Evolutionary conservation across 352 stramenopile species (phyloP).

Genomic region (Phytophthora gonapodyides): DNA sequence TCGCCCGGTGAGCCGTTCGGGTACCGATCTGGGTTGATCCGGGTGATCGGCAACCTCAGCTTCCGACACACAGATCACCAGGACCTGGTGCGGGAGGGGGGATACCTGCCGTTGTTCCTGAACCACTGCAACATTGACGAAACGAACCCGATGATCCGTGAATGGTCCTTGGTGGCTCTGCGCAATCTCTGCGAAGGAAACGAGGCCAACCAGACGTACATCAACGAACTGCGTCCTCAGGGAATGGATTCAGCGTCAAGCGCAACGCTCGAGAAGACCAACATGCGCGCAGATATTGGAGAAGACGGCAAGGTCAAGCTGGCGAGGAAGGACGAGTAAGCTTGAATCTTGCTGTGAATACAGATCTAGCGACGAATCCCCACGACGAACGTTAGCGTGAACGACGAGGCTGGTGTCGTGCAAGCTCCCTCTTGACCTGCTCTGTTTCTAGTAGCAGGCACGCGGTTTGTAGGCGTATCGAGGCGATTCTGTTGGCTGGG

Average conservation of each 20-base stretch:
- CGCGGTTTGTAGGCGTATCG: conserved; percentile 27
- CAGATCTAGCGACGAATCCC: no score
- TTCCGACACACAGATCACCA: conserved; percentile 72
- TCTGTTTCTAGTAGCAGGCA: conserved; percentile 25
- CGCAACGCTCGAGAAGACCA: conserved; percentile 35
- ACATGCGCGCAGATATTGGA: conserved; percentile 39
- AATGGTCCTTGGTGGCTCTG: conserved; percentile 90
- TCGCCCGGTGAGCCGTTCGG: conserved; percentile 51
- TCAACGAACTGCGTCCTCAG: conserved; percentile 69
- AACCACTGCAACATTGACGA: conserved; percentile 92
- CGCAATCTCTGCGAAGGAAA: conserved; percentile 90
- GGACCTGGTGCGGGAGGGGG: conserved; percentile 75
- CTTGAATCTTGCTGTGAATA: no score
- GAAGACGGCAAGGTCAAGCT: conserved; percentile 39
- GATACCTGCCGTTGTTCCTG: conserved; percentile 81
- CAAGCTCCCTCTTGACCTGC: conserved; percentile 20
- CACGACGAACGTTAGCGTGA: not conserved
- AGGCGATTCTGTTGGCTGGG: conserved; percentile 22
- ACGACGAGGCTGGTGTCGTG: not conserved
- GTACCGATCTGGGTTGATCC: conserved; percentile 80
- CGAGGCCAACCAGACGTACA: conserved; percentile 70
- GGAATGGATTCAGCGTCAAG: conserved; percentile 38
- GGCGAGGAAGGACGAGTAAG: conserved; percentile 17
- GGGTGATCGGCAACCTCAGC: conserved; percentile 82
- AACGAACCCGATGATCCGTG: conserved; percentile 84